phyloP scores from a whole-genome alignment of 2,329 filamentous ascomycete genomes.

The Shiraia bambusicola region DNA sequence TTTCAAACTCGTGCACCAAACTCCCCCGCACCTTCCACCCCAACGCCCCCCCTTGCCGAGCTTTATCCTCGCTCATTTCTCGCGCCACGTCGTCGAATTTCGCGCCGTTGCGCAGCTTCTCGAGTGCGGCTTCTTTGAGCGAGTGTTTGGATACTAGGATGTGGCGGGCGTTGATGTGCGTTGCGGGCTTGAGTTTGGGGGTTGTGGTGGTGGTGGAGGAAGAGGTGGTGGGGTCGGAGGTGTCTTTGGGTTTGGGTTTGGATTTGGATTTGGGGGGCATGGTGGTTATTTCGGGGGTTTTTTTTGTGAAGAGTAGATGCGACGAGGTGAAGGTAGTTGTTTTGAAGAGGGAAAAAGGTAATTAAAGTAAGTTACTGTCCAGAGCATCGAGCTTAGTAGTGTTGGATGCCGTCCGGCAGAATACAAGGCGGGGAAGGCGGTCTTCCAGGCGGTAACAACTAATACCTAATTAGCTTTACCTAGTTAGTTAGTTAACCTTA shows the following conservation, averaged over 20 bases:
- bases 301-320: too few species aligned
- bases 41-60: slow-evolving; percentile 65
- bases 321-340: too few species aligned
- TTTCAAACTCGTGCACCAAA: slow-evolving; percentile 69
- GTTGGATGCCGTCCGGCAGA: too few species aligned
- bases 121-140: slow-evolving; percentile 76
- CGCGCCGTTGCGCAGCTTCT: slow-evolving; percentile 64
- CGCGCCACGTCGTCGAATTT: slow-evolving; percentile 76
- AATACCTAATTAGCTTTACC: too few species aligned
- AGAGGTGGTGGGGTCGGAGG: slow-evolving; percentile 24
- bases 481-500: too few species aligned
- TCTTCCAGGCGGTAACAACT: too few species aligned
- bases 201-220: slow-evolving; percentile 36
- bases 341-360: too few species aligned
- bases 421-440: too few species aligned
- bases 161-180: slow-evolving; percentile 70
- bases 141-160: slow-evolving; percentile 75
- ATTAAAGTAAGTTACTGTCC: too few species aligned
- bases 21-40: slow-evolving; percentile 73
- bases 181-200: slow-evolving; percentile 60
- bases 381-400: too few species aligned
- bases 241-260: slow-evolving; percentile 24
- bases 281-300: too few species aligned
- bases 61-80: slow-evolving; percentile 76
- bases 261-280: slow-evolving; percentile 34